Conservation (phyloP, 352 stramenopile species). For the Phytopythium vexans region DNA sequence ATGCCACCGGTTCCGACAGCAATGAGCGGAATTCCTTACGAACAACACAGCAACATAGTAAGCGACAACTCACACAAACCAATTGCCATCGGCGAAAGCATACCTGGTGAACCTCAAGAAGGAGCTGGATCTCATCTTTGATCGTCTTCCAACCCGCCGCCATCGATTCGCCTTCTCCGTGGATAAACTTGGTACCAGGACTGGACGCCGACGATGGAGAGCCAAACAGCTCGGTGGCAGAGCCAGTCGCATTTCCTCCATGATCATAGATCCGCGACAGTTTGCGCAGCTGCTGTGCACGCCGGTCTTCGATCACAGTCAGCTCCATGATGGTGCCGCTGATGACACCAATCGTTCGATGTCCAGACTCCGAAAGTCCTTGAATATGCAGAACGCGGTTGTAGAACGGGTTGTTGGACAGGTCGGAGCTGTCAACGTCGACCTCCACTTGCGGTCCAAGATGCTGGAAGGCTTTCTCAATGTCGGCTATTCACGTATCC, state of each 20-base stretch:
- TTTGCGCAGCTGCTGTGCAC: constrained; percentile 48
- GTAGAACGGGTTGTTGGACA: constrained; percentile 60
- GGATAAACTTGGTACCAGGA: constrained; percentile 21
- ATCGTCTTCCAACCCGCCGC: constrained; percentile 47
- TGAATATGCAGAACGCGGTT: constrained; percentile 68
- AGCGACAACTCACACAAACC: constrained; percentile 1
- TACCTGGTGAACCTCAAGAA: constrained; percentile 63
- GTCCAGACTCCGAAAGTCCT: constrained; percentile 58
- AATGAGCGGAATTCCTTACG: constrained; percentile 72
- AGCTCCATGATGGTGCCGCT: constrained; percentile 50
- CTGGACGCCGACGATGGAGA: constrained; percentile 14
- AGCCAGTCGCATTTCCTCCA: constrained; percentile 9
- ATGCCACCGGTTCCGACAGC: constrained; percentile 59
- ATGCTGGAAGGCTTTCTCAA: constrained; percentile 68
- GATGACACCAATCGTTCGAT: constrained; percentile 54
- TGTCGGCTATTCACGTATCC: constrained; percentile 41
- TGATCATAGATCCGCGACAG: constrained; percentile 52
- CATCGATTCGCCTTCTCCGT: constrained; percentile 55
- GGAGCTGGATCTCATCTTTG: constrained; percentile 57
- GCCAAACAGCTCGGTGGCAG: constrained; percentile 39
- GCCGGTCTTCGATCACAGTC: constrained; percentile 52
- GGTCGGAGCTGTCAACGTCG: constrained; percentile 41
- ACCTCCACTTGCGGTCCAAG: constrained; percentile 41
- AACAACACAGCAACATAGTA: constrained; percentile 2
- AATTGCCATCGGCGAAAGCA: constrained; percentile 1